Conservation (phyloP, 192 early-diverging fungal species). For the Backusella tuberculispora region DNA sequence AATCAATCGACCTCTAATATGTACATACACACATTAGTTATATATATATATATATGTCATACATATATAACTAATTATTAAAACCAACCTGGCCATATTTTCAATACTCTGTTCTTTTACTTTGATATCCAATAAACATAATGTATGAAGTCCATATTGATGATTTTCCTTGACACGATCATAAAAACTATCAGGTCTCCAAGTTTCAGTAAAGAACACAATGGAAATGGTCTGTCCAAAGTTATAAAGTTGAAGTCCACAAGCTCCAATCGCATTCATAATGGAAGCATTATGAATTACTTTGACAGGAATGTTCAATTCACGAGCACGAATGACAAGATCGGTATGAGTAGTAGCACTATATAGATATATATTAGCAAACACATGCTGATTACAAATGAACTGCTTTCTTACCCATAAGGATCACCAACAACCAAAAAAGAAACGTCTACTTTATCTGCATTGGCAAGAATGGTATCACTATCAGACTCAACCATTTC, state of each 20-base stretch:
- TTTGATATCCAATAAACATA: slow-evolving; percentile 96
- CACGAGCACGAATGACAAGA: slow-evolving; percentile 90
- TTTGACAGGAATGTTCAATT: slow-evolving; percentile 82
- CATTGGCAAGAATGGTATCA: slow-evolving; percentile 86
- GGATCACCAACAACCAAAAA: slow-evolving; percentile 99
- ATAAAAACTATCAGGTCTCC: slow-evolving; percentile 98
- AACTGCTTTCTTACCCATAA: slow-evolving; percentile 62
- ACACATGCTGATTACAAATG: not conserved
- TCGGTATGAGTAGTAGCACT: slow-evolving; percentile 98
- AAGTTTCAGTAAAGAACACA: slow-evolving; percentile 95
- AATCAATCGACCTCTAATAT: slow-evolving; percentile 74
- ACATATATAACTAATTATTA: not conserved
- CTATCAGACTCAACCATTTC: slow-evolving; percentile 96
- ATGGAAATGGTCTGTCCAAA: slow-evolving; percentile 99
- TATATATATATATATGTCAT: not conserved
- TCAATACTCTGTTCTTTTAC: slow-evolving; percentile 97
- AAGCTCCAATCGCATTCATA: slow-evolving; percentile 97
- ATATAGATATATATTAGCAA: not conserved
- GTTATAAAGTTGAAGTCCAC: slow-evolving; percentile 95
- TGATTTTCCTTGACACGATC: slow-evolving; percentile 89
- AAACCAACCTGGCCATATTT: slow-evolving; percentile 80
- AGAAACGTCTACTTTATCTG: slow-evolving; percentile 87
- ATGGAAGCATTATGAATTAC: slow-evolving; percentile 99
- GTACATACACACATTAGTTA: not conserved
- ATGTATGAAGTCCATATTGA: slow-evolving; percentile 85